phyloP scores from a whole-genome alignment of 441 rosid genomes.

The Hura crepitans region DNA sequence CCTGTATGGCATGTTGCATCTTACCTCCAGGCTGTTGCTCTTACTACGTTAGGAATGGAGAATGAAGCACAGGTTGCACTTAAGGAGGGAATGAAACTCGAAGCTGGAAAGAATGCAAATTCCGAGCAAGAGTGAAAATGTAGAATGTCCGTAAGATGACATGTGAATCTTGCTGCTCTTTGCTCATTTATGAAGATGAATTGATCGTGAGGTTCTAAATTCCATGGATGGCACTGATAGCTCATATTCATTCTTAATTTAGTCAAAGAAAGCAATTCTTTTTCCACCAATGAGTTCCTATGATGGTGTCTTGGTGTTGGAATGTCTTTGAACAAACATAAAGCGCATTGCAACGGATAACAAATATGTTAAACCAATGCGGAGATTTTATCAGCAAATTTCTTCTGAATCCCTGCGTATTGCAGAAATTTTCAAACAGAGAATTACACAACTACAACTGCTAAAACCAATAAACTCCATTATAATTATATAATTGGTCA shows the following conservation, averaged over 20 bases:
- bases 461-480: background rate
- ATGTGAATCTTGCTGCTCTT: background rate
- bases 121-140: conserved; percentile 22
- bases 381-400: conserved; percentile 8
- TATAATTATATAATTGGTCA: background rate
- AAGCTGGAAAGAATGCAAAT: conserved; percentile 41
- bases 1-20: conserved; percentile 83
- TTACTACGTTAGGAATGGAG: conserved; percentile 56
- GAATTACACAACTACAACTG: background rate
- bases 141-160: background rate
- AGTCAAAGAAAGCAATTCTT: conserved; percentile 12
- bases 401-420: conserved; percentile 2
- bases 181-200: conserved; percentile 20
- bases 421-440: background rate
- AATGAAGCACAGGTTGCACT: conserved; percentile 69
- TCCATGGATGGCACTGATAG: background rate
- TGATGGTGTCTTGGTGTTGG: conserved; percentile 17
- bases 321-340: conserved; percentile 2
- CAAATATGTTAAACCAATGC: background rate
- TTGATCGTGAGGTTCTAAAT: background rate
- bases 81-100: conserved; percentile 66
- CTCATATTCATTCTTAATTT: background rate
- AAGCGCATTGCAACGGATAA: background rate
- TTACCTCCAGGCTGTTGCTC: conserved; percentile 76
- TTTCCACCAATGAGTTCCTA: background rate